Evolutionary conservation across 768 basidiomycete species (phyloP).

Genomic region (Pleurotus salmoneostramineus): DNA sequence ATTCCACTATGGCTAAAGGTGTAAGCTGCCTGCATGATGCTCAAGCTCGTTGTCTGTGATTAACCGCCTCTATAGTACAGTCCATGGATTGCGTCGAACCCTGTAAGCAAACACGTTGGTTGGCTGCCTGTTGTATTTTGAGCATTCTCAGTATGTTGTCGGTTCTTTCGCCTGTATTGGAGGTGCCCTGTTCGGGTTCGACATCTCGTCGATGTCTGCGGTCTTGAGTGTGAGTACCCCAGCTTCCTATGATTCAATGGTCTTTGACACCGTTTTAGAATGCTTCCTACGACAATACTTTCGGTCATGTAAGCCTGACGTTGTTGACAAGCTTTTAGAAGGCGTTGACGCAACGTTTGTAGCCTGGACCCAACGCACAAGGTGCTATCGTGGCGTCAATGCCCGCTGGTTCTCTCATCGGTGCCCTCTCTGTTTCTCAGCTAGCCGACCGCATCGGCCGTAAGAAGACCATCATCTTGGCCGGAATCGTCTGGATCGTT

Average conservation of each 20-base stretch:
- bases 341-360: not conserved
- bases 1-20: not conserved
- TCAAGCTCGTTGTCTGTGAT: too few relatives aligned
- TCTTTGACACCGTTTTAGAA: too few relatives aligned
- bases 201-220: conserved; percentile 82
- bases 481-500: conserved; percentile 69
- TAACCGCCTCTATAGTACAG: conserved; percentile 40
- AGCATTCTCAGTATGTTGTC: conserved; percentile 55
- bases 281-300: conserved; percentile 29
- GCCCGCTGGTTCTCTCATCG: conserved; percentile 71
- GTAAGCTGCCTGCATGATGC: not conserved
- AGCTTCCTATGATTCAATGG: too few relatives aligned
- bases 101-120: conserved; percentile 27
- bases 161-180: conserved; percentile 82
- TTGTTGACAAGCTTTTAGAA: not conserved
- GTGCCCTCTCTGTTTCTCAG: conserved; percentile 57
- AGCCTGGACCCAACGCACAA: conserved; percentile 52
- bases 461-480: conserved; percentile 61
- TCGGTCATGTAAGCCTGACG: conserved; percentile 26
- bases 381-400: conserved; percentile 77
- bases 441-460: conserved; percentile 66
- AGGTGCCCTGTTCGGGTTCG: conserved; percentile 74
- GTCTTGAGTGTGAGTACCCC: conserved; percentile 59
- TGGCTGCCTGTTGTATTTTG: not conserved
- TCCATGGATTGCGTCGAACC: conserved; percentile 53